These are phyloP conservation scores for Penicillium sp. DNA, from an alignment of 2,329 filamentous ascomycete genomes.

Conservation along the genomic window DNA sequence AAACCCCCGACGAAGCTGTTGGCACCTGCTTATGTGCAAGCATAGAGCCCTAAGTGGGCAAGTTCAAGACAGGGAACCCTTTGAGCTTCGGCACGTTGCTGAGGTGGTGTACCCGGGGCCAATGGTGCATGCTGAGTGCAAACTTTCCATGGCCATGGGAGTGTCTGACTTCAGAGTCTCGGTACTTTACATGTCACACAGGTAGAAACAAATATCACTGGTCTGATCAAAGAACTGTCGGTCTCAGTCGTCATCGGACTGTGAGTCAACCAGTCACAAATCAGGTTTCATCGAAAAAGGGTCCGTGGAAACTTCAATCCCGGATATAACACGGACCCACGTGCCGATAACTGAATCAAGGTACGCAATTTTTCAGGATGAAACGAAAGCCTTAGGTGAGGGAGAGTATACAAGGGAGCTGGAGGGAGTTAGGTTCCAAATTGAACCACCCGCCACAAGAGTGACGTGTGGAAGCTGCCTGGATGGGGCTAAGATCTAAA, in stretches of 20 bases:
- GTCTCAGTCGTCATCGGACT: constrained; percentile 5
- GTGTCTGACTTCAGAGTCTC: constrained; percentile 7
- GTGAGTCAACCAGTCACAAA: constrained; percentile 17
- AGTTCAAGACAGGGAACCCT: not conserved
- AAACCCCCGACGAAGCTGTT: constrained; percentile 6
- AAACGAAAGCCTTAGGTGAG: constrained; percentile 4
- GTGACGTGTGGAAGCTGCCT: constrained; percentile 5
- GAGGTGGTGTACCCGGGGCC: not conserved
- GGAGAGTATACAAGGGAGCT: constrained; percentile 8
- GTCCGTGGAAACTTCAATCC: constrained; percentile 4
- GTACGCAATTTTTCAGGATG: constrained; percentile 7
- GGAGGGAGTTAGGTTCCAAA: constrained; percentile 19
- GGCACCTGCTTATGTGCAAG: not conserved
- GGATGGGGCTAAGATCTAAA: not conserved
- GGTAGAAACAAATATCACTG: constrained; percentile 3
- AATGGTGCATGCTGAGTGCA: constrained; percentile 7
- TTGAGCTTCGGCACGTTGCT: constrained; percentile 11
- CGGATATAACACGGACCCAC: constrained; percentile 10
- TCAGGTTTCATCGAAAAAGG: not conserved
- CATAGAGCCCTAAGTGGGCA: not conserved
- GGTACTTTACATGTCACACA: constrained; percentile 15
- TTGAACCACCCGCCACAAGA: constrained; percentile 18
- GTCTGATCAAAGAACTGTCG: constrained; percentile 1
- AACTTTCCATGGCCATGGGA: constrained; percentile 7
- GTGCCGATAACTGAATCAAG: constrained; percentile 13